Conservation (phyloP, 2,329 filamentous ascomycete species). For the Thermoascus crustaceus region DNA sequence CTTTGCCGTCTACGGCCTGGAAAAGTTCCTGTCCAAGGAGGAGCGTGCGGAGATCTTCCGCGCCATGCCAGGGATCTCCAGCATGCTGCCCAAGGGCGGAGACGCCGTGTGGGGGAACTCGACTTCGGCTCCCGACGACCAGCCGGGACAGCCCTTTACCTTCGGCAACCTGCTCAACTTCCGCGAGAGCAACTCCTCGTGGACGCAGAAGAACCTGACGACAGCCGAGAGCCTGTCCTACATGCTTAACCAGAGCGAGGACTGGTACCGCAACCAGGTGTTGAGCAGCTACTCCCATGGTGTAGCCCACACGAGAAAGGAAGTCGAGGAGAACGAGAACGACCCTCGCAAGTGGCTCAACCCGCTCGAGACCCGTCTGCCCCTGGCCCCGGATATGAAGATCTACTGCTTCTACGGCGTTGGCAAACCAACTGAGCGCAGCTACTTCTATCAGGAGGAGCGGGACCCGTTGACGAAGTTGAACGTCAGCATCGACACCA, state of each 20-base stretch:
- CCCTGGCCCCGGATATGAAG: slow-evolving; percentile 79
- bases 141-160: slow-evolving; percentile 60
- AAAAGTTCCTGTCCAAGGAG: slow-evolving; percentile 85
- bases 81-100: slow-evolving; percentile 92
- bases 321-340: slow-evolving; percentile 76
- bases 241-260: slow-evolving; percentile 66
- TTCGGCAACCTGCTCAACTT: slow-evolving; percentile 85
- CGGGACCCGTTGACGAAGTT: slow-evolving; percentile 52
- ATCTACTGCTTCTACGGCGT: slow-evolving; percentile 96
- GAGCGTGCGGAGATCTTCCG: slow-evolving; percentile 91
- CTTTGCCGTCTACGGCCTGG: slow-evolving; percentile 91
- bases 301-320: slow-evolving; percentile 66
- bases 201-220: slow-evolving; percentile 65
- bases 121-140: slow-evolving; percentile 81
- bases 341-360: slow-evolving; percentile 85
- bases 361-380: slow-evolving; percentile 82
- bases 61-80: slow-evolving; percentile 92
- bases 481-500: slow-evolving; percentile 47
- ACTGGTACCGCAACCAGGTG: slow-evolving; percentile 75
- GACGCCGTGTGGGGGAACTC: slow-evolving; percentile 90
- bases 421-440: slow-evolving; percentile 85
- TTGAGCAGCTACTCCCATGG: slow-evolving; percentile 76
- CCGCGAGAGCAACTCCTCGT: slow-evolving; percentile 55
- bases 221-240: slow-evolving; percentile 69
- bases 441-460: slow-evolving; percentile 81